Evolutionary conservation across 2,329 filamentous ascomycete species (phyloP), one percentile per base, ranked within the genome.

Genomic region (Monilinia aucupariae): DNA sequence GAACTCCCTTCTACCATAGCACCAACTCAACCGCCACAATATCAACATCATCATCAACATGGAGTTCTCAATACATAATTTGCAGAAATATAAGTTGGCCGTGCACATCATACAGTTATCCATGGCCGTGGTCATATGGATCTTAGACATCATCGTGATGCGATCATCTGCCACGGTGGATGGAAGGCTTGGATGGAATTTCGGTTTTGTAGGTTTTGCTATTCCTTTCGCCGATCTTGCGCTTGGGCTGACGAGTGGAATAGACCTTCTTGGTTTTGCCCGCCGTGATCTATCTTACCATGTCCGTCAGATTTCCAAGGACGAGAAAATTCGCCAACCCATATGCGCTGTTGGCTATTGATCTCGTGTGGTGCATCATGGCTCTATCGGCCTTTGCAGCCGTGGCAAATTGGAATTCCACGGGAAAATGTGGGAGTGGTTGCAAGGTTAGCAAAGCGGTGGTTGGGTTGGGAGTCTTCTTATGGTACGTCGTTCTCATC

Each of bases 381-480:
- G 89, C 86, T 85, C 77, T 89, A 50, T 86, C 85, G 3, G 86
- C 82, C 22, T 89, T 88, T 71, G 82, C 86, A 37, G 81, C 83
- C 22, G 84, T 88, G 71, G 85, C 86, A 2, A 79, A 82, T 10
- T 88, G 84, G 75, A 88, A 88, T 75, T 78, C 79, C 3, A 77
- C 78, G 27, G 78, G 78, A 64, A 75, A 78, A 34, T 88, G 85
- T 69, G 82, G 82, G 3, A 74, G 76, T 39, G 82, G 76, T 45
- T 89, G 86, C 72, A 74, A 75, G n/a, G 73, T 83, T 54, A 87
- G 85, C 77, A 87, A 86, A 72, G 84, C 78, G 62, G 79, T 87
- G 65, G 85, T 88, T 30, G 86, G 78, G 30, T 71, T 88, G 27
- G 85, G 82, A 25, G 83, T 89, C 53, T 81, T 89, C 64, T 78